These are phyloP conservation scores for Daldinia sp. DNA, from an alignment of 2,329 filamentous ascomycete species.

Conservation along the genomic window DNA sequence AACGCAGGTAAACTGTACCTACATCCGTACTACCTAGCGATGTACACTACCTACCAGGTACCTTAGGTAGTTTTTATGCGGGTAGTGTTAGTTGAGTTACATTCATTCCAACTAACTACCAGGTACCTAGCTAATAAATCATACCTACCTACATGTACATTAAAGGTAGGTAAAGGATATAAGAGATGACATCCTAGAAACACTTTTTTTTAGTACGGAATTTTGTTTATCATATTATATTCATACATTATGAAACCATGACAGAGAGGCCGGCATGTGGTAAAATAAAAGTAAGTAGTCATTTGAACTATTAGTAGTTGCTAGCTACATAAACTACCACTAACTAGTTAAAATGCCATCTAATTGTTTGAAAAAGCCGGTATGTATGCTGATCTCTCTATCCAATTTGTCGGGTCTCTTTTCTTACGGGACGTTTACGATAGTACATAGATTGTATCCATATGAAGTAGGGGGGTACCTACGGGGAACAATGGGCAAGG, in stretches of 20 bases:
- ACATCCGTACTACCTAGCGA: constrained; percentile 7
- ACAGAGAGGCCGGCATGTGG: background rate
- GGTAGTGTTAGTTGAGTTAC: background rate
- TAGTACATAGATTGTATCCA: constrained; percentile 14
- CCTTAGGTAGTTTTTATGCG: background rate
- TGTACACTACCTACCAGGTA: background rate
- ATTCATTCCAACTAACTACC: background rate
- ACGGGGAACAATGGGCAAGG: background rate
- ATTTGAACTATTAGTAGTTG: background rate
- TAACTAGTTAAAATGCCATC: constrained; percentile 2
- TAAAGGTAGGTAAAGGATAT: background rate
- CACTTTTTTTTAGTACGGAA: background rate
- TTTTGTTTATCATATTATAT: background rate
- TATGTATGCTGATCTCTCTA: constrained; percentile 22
- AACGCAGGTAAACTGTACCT: constrained; percentile 15
- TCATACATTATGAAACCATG: background rate
- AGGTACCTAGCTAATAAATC: background rate
- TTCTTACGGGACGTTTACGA: constrained; percentile 2
- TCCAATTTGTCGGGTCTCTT: constrained; percentile 34
- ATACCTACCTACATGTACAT: too few species aligned
- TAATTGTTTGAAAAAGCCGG: background rate
- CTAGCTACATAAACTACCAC: too few species aligned
- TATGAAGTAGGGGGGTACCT: constrained; percentile 10
- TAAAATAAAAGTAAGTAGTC: background rate
- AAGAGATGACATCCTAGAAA: background rate